Base-by-base conservation (phyloP, 495 filamentous ascomycete genomes). In the Penicilliopsis zonata region DNA sequence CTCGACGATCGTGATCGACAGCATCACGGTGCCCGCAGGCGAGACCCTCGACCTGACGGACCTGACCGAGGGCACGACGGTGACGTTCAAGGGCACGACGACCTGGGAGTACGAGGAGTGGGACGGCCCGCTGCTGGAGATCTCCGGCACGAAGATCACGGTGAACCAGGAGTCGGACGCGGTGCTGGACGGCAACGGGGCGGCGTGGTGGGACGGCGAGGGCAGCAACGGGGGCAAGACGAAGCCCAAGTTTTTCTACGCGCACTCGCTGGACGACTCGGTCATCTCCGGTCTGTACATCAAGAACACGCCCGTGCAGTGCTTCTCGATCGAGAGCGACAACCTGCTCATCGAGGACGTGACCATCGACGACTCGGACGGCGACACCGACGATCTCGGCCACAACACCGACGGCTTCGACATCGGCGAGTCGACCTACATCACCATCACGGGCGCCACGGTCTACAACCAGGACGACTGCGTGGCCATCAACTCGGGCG, bases 341-440 rank as follows among this genome's bases (percentile, higher is more conserved):
- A 60, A 67, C 23, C 49, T 77, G 8, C 59, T 57, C 1, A 29
- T 82, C 12, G 46, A 47, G 25, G 40, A 50, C 16, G 61, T 79
- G 38, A 74, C 67, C 3, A 66, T 80, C 38, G 69, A 80, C 34
- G 74, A 80, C 57, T 61, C 60, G 2, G 74, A 57, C 10, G 76
- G 73, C 16, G 65, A 73, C 31, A 38, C 33, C 9, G 43, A 46
- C 17, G 52, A 37, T 5, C 7, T 56, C 8, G 75, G 66, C 18
- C 69, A 76, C 40, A 82, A 80, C 55, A 80, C 77, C 6, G 76
- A 80, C 44, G 76, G 59, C 9, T 81, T 80, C 44, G 76, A 80
- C 38, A 55, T 81, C 38, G 64, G 72, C 29, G 50, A 50, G 9
- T 59, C 49, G 5, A 61, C 51, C 22, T 55, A 59, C 10, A 54